Base-by-base conservation (phyloP, 352 stramenopile genomes). In the Phytophthora quininea region DNA sequence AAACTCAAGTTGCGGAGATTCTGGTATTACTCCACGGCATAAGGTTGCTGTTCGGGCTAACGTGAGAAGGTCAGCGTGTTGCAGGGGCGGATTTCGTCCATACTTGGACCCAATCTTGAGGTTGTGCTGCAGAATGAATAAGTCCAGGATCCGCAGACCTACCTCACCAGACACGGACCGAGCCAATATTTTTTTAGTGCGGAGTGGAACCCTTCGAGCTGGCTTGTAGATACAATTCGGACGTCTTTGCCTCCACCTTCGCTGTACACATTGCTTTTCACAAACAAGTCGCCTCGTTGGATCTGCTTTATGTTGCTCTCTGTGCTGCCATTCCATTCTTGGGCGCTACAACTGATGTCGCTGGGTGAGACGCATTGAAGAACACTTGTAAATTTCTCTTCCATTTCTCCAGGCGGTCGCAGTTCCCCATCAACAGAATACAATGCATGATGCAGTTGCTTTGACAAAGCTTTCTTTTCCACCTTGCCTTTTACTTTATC, bases 401-500 rank as follows among this genome's bases (percentile, higher is more conserved):
- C 45, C 51, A 56, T 56, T 2, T 56, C 51, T 0, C 8, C 30
- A 5, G 59, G 52, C 4, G 4, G 3, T 5, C 42, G 24, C 3
- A 67, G 24, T 3, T 37, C 14, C n/a, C 46, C 51, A 54, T 54
- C 31, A 5, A 60, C 32, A 24, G 10, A n/a, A 4, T 67, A 56
- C 11, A 67, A 4, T 19, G 33, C 32, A 8, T 43, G 15, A 12
- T 45, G 40, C 2, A 67, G 4, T 15, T 56, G 29, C 33, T 57
- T 54, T 32, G 11, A 24, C 0, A 61, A 30, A 0, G 7, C 6
- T n/a, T 61, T 67, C 33, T 14, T 33, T 1, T 3, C 15, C 1
- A 5, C 9, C 19, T 58, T 67, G 4, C 61, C 24, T 33, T 67
- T 67, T 4, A 60, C 32, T 27, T 67, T 61, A 24, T 62, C 60